These are phyloP conservation scores for Candida insectalens DNA, from an alignment of 805 yeast species.

Conservation along the genomic window DNA sequence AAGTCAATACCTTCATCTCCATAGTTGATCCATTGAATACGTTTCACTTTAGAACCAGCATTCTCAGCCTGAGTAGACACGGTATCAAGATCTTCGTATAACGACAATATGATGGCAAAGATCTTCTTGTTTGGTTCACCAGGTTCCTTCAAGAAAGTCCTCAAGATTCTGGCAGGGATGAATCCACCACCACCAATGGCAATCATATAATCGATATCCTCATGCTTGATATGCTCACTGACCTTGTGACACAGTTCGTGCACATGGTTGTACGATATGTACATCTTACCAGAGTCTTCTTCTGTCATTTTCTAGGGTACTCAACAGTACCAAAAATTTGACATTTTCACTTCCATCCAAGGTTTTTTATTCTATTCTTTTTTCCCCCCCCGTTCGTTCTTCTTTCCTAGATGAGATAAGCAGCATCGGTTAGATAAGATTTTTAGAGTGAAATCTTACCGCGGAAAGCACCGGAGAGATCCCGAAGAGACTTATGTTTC, in stretches of 20 bases:
- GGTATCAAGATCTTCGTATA: slow-evolving; percentile 74
- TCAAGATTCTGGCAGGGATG: slow-evolving; percentile 92
- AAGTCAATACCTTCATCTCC: slow-evolving; percentile 50
- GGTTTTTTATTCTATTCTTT: too few species aligned
- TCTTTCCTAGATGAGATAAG: too few species aligned
- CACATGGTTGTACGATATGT: slow-evolving; percentile 72
- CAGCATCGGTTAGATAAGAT: too few species aligned
- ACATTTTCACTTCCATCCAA: too few species aligned
- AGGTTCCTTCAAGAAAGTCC: slow-evolving; percentile 83
- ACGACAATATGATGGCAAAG: slow-evolving; percentile 88
- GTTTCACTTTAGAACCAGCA: slow-evolving; percentile 58
- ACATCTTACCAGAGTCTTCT: slow-evolving; percentile 38
- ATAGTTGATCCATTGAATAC: slow-evolving; percentile 82
- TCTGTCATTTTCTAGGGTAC: slow-evolving; percentile 3
- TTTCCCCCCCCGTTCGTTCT: not conserved
- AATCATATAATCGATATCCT: slow-evolving; percentile 82
- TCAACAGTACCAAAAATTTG: too few species aligned
- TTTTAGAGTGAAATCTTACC: not conserved
- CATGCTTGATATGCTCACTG: slow-evolving; percentile 52
- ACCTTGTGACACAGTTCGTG: slow-evolving; percentile 44
- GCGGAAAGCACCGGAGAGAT: too few species aligned
- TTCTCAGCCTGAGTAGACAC: slow-evolving; percentile 46
- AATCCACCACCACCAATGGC: slow-evolving; percentile 91
- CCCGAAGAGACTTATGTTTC: too few species aligned
- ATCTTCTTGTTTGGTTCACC: slow-evolving; percentile 86